Evolutionary conservation across 2,329 filamentous ascomycete species (phyloP).

Genomic region (Hypoxylon sp.): DNA sequence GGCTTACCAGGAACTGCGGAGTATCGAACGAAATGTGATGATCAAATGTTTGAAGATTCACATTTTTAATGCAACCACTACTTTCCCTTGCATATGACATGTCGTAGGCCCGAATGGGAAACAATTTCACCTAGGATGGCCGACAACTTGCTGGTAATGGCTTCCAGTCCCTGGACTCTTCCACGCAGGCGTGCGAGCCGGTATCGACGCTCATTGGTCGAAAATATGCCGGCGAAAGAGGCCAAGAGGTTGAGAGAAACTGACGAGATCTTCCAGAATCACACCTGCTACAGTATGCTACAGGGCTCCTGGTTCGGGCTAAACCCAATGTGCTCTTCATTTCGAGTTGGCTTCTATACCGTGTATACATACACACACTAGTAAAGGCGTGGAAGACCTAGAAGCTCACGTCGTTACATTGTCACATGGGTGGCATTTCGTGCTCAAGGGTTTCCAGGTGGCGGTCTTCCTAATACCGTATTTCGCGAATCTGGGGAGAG

Average conservation of each 20-base stretch:
- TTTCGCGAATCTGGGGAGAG: conserved; percentile 52
- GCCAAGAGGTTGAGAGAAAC: conserved; percentile 44
- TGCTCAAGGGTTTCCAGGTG: conserved; percentile 29
- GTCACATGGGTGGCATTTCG: conserved; percentile 36
- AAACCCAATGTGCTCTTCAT: conserved; percentile 38
- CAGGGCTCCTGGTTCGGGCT: conserved; percentile 39
- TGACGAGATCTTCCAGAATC: conserved; percentile 51
- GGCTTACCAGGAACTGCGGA: conserved; percentile 16
- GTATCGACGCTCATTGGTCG: conserved; percentile 47
- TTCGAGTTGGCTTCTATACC: conserved; percentile 26
- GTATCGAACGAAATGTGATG: conserved; percentile 29
- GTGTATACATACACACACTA: too few species aligned
- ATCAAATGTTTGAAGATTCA: conserved; percentile 45
- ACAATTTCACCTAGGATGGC: conserved; percentile 38
- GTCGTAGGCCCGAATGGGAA: conserved; percentile 52
- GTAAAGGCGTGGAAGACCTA: conserved; percentile 20
- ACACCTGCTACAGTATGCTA: conserved; percentile 38
- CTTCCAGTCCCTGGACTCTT: conserved; percentile 35
- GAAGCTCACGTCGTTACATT: conserved; percentile 41
- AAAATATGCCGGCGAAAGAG: conserved; percentile 45
- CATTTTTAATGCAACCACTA: conserved; percentile 33
- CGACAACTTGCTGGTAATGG: conserved; percentile 22
- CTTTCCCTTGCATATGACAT: conserved; percentile 38
- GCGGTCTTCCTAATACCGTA: conserved; percentile 37
- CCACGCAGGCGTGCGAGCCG: conserved; percentile 38